Base-by-base conservation (phyloP, 805 yeast genomes). In the Candida anglica region DNA sequence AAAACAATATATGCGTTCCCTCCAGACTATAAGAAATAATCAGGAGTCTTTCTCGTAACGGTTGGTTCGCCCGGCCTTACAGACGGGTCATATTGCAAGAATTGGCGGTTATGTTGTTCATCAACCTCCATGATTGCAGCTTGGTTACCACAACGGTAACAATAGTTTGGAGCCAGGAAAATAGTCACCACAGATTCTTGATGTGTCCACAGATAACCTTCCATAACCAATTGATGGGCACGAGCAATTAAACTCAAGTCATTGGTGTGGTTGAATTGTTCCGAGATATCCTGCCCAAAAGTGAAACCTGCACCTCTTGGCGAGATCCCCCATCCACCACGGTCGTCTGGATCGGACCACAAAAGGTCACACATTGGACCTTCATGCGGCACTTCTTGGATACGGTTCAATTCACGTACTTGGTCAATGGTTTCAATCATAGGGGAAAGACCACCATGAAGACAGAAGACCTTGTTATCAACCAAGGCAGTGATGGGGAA, bases 291-390 rank as follows among this genome's bases (percentile, higher is more conserved):
- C 66, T 83, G 94, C 50, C 97, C 97, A 76, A 89, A 89, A 53
- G 96, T 86, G 81, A 85, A 89, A 60, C 97, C 97, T 42, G 97
- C 97, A 71, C 96, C 96, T 77, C 97, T 79, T 61, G 96, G 96
- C 54, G 93, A 82, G 46, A 89, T 86, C 43, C 96, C 96, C 97
- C 97, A 89, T 50, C 96, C 96, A 48, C 95, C 96, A 56, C 96
- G 74, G 61, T 89, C 96, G 60, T 89, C 97, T 19, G 97, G 97
- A 61, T 89, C 97, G 3, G 95, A 86, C 97, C 97, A 89, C 46
- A 89, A 69, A 50, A 89, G 71, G 59, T 89, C 97, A 66, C 96
- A 89, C 96, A 89, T 87, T 42, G 96, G 95, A 28, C 97, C 97
- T 60, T 89, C 96, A 55, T 88, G 97, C 26, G 97, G 97, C 30